Evolutionary conservation across 139 green algal genomes (phyloP), one percentile per base, ranked within the genome.

Genomic region (Coelastrella sp.): DNA sequence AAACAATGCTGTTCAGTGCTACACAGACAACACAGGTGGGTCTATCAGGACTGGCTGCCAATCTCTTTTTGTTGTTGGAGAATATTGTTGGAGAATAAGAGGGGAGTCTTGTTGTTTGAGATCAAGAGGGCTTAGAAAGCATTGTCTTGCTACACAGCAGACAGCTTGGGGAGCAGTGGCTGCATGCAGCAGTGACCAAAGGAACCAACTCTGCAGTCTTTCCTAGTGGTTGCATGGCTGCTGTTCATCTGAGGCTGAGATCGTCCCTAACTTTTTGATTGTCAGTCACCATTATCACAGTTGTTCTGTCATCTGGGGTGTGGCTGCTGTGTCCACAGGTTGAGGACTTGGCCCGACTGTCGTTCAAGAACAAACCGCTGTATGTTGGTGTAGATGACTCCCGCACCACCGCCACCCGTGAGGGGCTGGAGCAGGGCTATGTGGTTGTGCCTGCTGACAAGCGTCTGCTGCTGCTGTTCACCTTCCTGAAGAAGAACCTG

Each of bases 391-490:
- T 99, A 12, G 97, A 99, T 90, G 98, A 99, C 93, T 87, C 66
- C 24, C 90, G 95, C 10, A 80, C 84, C 6, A 82, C 87, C 4
- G 88, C 96, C 60, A 99, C 98, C 0, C 93, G 96, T 6, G 97
- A 98, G 92, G 97, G 97, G 0, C 92, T 99, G 89, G 97, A 99
- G 94, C 97, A 99, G 95, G 98, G 98, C 82, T 99, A 99, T 94
- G 98, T 96, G 79, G 95, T 99, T 24, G 97, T 99, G 24, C 94
- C 96, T 22, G 95, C 94, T 24, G 96, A 97, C 82, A 96, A 98
- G 91, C 95, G 98, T 83, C 99, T 99, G 93, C 94, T 99, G 91
- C 95, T 99, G 82, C 96, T 99, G 20, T 99, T 99, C 95, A 99
- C 98, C 14, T 99, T 99, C 93, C 94, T 99, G 61, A 99, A 99